These are phyloP conservation scores for Hypoxylon sp. DNA, from an alignment of 2,329 filamentous ascomycete species.

Conservation along the genomic window DNA sequence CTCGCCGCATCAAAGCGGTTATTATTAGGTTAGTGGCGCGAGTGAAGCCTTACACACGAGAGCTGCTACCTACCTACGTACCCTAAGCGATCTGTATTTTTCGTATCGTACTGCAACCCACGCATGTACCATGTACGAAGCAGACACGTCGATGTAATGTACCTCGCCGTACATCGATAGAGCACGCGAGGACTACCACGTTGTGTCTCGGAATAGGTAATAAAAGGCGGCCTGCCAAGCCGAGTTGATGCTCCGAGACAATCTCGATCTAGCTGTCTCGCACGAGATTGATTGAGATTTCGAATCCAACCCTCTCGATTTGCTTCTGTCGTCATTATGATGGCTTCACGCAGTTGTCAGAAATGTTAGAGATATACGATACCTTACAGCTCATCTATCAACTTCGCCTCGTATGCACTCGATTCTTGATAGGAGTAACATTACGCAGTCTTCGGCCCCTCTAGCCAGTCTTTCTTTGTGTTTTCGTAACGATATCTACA, in stretches of 20 bases:
- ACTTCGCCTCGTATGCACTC: conserved; percentile 18
- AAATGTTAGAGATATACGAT: conserved; percentile 30
- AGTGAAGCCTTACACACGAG: conserved; percentile 4
- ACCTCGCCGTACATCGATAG: conserved; percentile 16
- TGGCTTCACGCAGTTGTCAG: conserved; percentile 17
- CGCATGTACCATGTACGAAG: conserved; percentile 25
- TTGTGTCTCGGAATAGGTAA: conserved; percentile 42
- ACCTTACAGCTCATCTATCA: conserved; percentile 31
- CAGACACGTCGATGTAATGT: conserved; percentile 23
- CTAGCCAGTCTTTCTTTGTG: conserved; percentile 8
- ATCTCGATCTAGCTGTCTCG: conserved; percentile 40
- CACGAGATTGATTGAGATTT: conserved; percentile 43
- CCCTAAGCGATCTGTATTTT: conserved; percentile 7
- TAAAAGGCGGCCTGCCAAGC: conserved; percentile 17
- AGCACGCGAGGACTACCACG: conserved; percentile 45
- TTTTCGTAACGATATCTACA: conserved; percentile 7
- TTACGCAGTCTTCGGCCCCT: neutral
- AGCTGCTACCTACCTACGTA: conserved; percentile 20
- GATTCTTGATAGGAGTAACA: conserved; percentile 1
- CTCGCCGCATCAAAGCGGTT: conserved; percentile 8
- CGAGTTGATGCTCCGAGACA: conserved; percentile 40
- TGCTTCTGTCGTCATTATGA: conserved; percentile 41
- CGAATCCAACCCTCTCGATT: conserved; percentile 35
- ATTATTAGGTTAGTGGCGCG: conserved; percentile 12
- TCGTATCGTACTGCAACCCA: conserved; percentile 15